A percentile compares a stretch with the other conserved stretches of the same genome.
Conservation (phyloP, 208 protist species). For the Trichomonas tenax region DNA sequence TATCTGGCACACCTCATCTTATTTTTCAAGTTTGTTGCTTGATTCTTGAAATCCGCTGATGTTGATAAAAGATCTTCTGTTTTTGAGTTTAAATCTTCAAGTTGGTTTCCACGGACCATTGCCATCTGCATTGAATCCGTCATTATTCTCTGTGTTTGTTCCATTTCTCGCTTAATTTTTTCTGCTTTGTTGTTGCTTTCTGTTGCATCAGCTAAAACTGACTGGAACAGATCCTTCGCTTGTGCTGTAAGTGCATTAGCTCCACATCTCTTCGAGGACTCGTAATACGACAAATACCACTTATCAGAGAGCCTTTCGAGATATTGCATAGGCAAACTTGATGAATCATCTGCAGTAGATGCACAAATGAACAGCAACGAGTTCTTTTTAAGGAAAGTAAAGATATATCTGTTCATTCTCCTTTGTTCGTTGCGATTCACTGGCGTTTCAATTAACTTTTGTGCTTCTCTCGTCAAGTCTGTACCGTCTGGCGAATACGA, state of each 20-base stretch:
- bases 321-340: neutral
- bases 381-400: neutral
- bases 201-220: neutral
- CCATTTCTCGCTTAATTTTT: neutral
- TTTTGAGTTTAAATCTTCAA: neutral
- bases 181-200: neutral
- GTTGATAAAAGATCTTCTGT: neutral
- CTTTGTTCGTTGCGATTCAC: neutral
- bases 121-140: neutral
- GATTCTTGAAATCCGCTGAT: neutral
- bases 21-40: slow-evolving; percentile 3
- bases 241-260: neutral
- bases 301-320: neutral
- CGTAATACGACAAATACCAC: neutral
- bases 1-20: neutral
- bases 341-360: neutral
- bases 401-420: neutral
- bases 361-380: neutral
- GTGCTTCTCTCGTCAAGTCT: neutral
- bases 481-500: neutral
- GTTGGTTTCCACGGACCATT: neutral
- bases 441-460: neutral
- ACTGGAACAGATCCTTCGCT: neutral
- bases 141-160: neutral
- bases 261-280: neutral